A percentile compares a stretch with the other conserved stretches of the same genome.
phyloP scores from a whole-genome alignment of 805 yeast genomes.

The Candida quercuum region DNA sequence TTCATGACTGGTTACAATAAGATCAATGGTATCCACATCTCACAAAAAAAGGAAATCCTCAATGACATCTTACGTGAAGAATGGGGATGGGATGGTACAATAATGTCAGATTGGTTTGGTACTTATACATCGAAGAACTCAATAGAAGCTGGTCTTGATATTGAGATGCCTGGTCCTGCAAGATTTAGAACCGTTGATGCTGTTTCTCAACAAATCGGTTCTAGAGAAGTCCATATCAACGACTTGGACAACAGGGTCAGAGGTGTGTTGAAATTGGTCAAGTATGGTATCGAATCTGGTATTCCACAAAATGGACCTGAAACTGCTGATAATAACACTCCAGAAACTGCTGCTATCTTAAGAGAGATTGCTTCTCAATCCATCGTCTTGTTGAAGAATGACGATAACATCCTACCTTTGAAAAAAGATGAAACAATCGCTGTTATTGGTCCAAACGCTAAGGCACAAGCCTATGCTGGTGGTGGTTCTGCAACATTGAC shows the following conservation, averaged over 20 bases:
- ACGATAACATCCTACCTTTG: constrained; percentile 41
- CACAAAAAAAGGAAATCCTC: constrained; percentile 36
- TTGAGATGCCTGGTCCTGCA: constrained; percentile 63
- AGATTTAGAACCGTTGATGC: constrained; percentile 36
- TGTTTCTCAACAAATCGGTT: constrained; percentile 30
- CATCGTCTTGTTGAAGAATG: constrained; percentile 53
- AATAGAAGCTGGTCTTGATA: constrained; percentile 49
- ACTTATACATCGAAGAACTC: constrained; percentile 41
- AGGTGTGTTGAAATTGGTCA: constrained; percentile 40
- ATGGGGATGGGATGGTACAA: constrained; percentile 50
- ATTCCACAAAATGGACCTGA: constrained; percentile 37
- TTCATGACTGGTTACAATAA: constrained; percentile 59
- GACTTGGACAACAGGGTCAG: constrained; percentile 45
- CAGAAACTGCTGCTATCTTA: constrained; percentile 34
- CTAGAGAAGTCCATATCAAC: constrained; percentile 33
- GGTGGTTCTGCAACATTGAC: constrained; percentile 56
- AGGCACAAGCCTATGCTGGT: constrained; percentile 44
- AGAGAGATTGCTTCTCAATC: constrained; percentile 43
- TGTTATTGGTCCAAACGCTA: constrained; percentile 56
- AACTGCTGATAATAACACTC: constrained; percentile 33
- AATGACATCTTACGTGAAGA: constrained; percentile 44
- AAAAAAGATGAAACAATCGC: constrained; percentile 37
- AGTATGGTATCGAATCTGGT: constrained; percentile 36
- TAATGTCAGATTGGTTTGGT: constrained; percentile 65
- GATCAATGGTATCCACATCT: constrained; percentile 52